Base-by-base conservation (phyloP, 192 early-diverging fungal genomes). In the Endogone sp. region DNA sequence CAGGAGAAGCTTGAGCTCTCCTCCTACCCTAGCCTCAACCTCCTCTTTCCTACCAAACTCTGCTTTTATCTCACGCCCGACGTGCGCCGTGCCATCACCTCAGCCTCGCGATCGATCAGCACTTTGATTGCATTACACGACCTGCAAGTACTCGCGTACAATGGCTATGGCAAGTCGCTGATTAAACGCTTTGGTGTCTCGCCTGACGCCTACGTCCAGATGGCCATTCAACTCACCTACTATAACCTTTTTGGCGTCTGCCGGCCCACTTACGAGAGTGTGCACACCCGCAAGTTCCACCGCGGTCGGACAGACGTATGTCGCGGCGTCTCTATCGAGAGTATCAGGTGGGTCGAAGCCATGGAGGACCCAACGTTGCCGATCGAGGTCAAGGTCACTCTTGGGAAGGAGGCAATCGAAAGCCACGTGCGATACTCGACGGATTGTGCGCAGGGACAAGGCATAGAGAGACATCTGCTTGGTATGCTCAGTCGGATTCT, bases 151-250 rank as follows among this genome's bases (percentile, higher is more conserved):
- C 85, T 91, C 66, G 89, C 90, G 44, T 99, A 92, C 74, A 75
- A 88, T 29, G 91, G 89, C 26, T 96, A 93, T 79, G 97, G 97
- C 71, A 99, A 99, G 87, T 88, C 93, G 69, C 67, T 86, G 72
- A 97, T 98, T 86, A 99, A 99, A 81, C 78, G 78, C 68, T 90
- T 92, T 63, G 85, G 84, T 63, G 86, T 81, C 67, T 92, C 91
- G 23, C 91, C 91, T 20, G 92, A 94, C 65, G 90, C 90, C 30
- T 94, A 84, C 70, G 85, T 86, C 25, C 92, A 93, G 71, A 95
- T 99, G 95, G 88, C 91, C 56, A 95, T 98, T 68, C 97, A 99
- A 83, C 84, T 98, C 29, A 96, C 94, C 21, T 97, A 98, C 84
- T 95, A 87, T 79, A 93, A 94, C 76, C 88, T 93, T 76, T 88